Evolutionary conservation across 495 filamentous ascomycete genomes (phyloP).

Genomic region (Mycothermus thermophilus): DNA sequence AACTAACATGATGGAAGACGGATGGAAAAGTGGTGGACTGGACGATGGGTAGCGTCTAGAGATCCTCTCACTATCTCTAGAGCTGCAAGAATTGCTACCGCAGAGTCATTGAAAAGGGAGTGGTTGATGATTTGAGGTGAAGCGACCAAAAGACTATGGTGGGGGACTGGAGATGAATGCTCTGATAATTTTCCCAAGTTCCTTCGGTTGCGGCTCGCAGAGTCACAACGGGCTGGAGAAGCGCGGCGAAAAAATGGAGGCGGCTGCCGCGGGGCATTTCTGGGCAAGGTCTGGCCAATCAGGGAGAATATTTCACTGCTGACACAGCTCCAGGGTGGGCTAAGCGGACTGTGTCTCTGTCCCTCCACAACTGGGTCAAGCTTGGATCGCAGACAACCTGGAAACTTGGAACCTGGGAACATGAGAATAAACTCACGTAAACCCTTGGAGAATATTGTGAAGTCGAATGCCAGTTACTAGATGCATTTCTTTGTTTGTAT

Average conservation of each 20-base stretch:
- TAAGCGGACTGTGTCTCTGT: slow-evolving; percentile 5
- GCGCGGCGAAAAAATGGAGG: slow-evolving; percentile 10
- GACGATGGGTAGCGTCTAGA: slow-evolving; percentile 41
- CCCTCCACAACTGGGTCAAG: not conserved
- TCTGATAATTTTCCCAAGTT: slow-evolving; percentile 16
- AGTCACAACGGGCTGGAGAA: slow-evolving; percentile 3
- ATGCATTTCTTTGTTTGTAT: too few species aligned
- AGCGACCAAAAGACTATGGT: slow-evolving; percentile 13
- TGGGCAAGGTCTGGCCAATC: slow-evolving; percentile 9
- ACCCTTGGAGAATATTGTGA: too few species aligned
- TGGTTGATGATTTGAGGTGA: slow-evolving; percentile 7
- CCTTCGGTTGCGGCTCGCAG: slow-evolving; percentile 10
- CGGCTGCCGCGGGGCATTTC: slow-evolving; percentile 11
- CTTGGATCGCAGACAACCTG: not conserved
- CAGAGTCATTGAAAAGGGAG: slow-evolving; percentile 32
- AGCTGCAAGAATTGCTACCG: slow-evolving; percentile 55
- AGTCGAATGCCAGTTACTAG: too few species aligned
- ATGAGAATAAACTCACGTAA: too few species aligned
- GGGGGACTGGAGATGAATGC: slow-evolving; percentile 14
- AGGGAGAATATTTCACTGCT: slow-evolving; percentile 6
- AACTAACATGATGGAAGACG: slow-evolving; percentile 23
- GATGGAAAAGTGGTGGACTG: slow-evolving; percentile 1
- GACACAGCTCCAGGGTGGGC: slow-evolving; percentile 1
- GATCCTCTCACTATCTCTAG: slow-evolving; percentile 60
- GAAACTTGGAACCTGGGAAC: too few species aligned